phyloP scores from a whole-genome alignment of 2,329 filamentous ascomycete genomes.

The Neurospora crassa region DNA sequence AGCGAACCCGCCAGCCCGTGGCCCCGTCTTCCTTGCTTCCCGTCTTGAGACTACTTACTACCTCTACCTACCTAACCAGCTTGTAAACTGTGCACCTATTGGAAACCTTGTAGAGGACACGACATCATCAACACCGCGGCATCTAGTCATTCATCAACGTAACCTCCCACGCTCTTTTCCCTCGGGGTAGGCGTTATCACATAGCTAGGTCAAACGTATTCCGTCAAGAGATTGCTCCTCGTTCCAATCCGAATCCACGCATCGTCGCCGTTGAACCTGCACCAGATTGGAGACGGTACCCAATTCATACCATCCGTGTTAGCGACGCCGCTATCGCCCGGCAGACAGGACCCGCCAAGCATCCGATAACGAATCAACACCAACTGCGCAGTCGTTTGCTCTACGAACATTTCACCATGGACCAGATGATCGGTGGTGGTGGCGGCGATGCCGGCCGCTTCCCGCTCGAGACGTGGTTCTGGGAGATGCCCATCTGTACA shows the following conservation, averaged over 20 bases:
- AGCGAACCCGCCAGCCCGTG: background rate
- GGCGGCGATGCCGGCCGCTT: conserved; percentile 48
- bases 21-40: background rate
- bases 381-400: background rate
- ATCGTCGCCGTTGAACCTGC: background rate
- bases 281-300: background rate
- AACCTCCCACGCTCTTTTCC: background rate
- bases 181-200: background rate
- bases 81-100: background rate
- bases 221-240: background rate
- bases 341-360: background rate
- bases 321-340: background rate
- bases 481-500: conserved; percentile 95
- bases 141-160: background rate
- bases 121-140: background rate
- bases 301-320: background rate
- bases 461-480: conserved; percentile 95
- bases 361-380: background rate
- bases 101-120: background rate
- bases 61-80: too few species aligned
- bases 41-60: background rate
- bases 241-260: background rate
- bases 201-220: background rate
- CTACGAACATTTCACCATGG: conserved; percentile 30
- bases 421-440: conserved; percentile 38